Percentiles rank a stretch among this genome's conserved stretches.
Conservation (phyloP, 768 basidiomycete genomes). For the Hericium rajendrae region DNA sequence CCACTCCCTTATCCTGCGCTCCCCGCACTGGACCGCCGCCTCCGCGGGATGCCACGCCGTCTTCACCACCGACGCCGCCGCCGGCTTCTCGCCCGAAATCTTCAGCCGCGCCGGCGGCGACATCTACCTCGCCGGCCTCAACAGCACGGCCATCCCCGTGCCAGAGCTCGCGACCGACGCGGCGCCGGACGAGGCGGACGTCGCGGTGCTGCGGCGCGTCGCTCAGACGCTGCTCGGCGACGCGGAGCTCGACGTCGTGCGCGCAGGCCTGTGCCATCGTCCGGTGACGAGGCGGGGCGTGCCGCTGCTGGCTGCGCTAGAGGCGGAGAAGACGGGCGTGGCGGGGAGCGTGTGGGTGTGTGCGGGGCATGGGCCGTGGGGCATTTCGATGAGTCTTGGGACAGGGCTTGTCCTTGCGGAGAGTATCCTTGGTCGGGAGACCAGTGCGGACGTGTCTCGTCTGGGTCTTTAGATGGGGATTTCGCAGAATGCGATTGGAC, state of each 20-base stretch:
- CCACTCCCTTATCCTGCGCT: slow-evolving; percentile 19
- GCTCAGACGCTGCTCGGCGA: slow-evolving; percentile 11
- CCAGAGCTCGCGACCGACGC: slow-evolving; percentile 18
- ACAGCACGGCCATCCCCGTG: slow-evolving; percentile 16
- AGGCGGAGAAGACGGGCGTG: slow-evolving; percentile 19
- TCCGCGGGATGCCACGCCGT: slow-evolving; percentile 21
- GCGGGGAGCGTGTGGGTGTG: slow-evolving; percentile 22
- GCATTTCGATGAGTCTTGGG: slow-evolving; percentile 23
- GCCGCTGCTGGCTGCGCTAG: slow-evolving; percentile 24
- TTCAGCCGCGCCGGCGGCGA: slow-evolving; percentile 23
- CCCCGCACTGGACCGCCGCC: slow-evolving; percentile 15
- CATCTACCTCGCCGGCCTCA: slow-evolving; percentile 25
- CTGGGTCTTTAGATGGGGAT: neutral
- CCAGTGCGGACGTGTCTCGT: slow-evolving; percentile 19
- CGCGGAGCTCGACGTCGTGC: slow-evolving; percentile 18
- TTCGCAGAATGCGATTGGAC: neutral
- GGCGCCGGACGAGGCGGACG: slow-evolving; percentile 2
- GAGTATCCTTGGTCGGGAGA: slow-evolving; percentile 19
- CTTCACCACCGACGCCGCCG: slow-evolving; percentile 20
- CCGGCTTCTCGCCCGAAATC: slow-evolving; percentile 23
- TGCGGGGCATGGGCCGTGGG: slow-evolving; percentile 32
- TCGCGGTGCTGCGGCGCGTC: slow-evolving; percentile 8
- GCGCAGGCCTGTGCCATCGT: slow-evolving; percentile 25
- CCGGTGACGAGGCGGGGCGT: slow-evolving; percentile 23
- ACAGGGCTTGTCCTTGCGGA: slow-evolving; percentile 23